Percentiles rank a stretch among this genome's conserved stretches.
Conservation (phyloP, 176 grass and related monocot genomes). For the Phragmites australis region DNA sequence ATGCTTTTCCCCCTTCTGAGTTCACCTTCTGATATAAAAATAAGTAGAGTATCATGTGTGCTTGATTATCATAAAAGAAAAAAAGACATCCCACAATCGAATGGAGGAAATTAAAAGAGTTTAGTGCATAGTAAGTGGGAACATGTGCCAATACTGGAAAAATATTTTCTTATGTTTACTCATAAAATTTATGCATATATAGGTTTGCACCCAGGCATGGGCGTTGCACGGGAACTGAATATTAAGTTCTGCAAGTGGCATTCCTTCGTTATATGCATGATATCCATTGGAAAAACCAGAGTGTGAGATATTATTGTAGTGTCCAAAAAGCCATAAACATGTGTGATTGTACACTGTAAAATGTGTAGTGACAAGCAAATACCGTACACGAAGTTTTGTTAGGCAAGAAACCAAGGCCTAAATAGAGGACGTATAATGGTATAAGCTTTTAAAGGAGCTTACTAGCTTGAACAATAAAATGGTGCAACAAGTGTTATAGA, state of each 20-base stretch:
- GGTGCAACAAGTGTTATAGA: neutral
- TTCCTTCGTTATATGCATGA: neutral
- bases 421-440: no score
- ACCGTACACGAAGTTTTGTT: no score
- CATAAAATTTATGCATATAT: neutral
- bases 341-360: neutral
- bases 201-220: slow-evolving; percentile 17
- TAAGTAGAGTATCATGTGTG: neutral
- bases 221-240: neutral
- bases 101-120: neutral
- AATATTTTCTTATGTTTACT: neutral
- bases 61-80: neutral
- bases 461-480: neutral
- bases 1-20: neutral
- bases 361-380: neutral
- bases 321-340: neutral
- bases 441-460: slow-evolving; percentile 9
- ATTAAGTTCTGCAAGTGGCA: neutral
- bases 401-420: neutral
- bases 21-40: neutral
- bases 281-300: neutral
- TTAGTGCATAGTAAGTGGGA: neutral
- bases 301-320: neutral
- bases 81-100: neutral
- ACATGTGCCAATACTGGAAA: neutral